Percentiles rank a stretch among this genome's conserved stretches.
These are phyloP conservation scores for Klebsormidium nitens DNA, from an alignment of 139 green algal genomes.

Conservation along the genomic window DNA sequence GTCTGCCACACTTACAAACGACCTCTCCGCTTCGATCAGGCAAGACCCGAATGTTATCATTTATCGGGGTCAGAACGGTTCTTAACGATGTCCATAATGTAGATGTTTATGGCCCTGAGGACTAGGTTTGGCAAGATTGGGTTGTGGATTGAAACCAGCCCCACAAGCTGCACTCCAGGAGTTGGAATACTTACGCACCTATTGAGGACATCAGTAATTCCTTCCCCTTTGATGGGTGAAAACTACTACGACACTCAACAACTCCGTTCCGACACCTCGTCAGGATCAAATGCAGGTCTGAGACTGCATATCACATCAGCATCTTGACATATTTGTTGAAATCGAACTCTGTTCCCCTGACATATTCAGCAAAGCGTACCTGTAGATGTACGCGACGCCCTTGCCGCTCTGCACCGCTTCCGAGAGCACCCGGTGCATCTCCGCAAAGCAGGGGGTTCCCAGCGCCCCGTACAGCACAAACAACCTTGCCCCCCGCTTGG, in stretches of 20 bases:
- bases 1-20: no score
- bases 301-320: neutral
- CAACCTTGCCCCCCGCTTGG: neutral
- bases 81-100: no score
- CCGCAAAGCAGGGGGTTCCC: conserved; percentile 54
- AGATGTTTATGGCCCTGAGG: neutral
- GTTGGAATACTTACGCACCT: neutral
- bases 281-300: neutral
- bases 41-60: no score
- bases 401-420: neutral
- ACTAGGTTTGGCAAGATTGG: neutral
- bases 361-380: neutral
- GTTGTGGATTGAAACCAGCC: no score
- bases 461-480: conserved; percentile 59
- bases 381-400: neutral
- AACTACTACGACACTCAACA: neutral
- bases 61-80: no score
- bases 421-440: conserved; percentile 51
- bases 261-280: neutral
- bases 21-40: no score
- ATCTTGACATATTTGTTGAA: neutral
- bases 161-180: neutral
- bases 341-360: neutral
- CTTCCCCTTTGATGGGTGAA: neutral
- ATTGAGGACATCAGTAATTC: neutral